Conservation (phyloP, 768 basidiomycete genomes). For the Amanita phalloides region DNA sequence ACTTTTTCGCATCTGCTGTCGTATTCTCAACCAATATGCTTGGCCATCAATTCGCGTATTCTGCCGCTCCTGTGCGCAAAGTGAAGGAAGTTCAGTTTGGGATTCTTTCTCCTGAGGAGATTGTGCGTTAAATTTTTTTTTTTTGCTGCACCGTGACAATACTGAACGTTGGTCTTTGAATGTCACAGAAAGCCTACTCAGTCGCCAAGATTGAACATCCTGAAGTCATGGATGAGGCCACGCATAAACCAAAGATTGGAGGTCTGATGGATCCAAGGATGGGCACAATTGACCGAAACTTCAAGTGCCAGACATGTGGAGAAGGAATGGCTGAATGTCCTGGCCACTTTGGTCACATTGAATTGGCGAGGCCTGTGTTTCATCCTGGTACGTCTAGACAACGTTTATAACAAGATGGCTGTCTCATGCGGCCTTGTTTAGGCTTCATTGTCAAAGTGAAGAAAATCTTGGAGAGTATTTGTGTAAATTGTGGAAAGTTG, state of each 20-base stretch:
- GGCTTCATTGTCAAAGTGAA: conserved; percentile 99
- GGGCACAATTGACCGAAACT: conserved; percentile 96
- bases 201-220: conserved; percentile 98
- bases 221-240: conserved; percentile 95
- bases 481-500: conserved; percentile 96
- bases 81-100: conserved; percentile 98
- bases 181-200: conserved; percentile 87
- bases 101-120: conserved; percentile 97
- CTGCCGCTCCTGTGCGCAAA: conserved; percentile 84
- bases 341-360: conserved; percentile 98
- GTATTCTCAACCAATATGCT: conserved; percentile 43
- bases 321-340: conserved; percentile 99
- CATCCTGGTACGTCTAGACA: conserved; percentile 66
- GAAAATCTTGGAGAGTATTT: conserved; percentile 98
- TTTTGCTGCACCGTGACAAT: conserved; percentile 5
- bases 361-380: conserved; percentile 92
- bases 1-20: conserved; percentile 7
- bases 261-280: conserved; percentile 97
- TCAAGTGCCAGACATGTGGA: conserved; percentile 99
- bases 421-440: conserved; percentile 14
- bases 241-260: conserved; percentile 81
- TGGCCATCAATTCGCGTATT: conserved; percentile 48
- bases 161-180: conserved; percentile 11
- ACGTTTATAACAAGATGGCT: background rate
- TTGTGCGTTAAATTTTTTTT: conserved; percentile 44